Conservation (phyloP, 2,329 filamentous ascomycete genomes). For the Aspergillus pseudoterreus region DNA sequence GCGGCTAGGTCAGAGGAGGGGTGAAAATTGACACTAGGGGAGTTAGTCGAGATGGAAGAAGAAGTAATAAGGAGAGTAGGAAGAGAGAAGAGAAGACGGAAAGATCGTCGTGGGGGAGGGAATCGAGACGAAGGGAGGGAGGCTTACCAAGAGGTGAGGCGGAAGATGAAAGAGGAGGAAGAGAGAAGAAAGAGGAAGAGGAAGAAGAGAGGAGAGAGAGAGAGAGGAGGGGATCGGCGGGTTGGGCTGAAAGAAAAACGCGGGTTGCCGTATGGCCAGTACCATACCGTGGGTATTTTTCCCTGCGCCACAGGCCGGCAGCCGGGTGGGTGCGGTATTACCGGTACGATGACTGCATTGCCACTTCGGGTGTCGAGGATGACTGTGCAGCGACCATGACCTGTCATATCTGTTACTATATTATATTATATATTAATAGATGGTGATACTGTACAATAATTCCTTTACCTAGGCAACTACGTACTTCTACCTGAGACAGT, state of each 20-base stretch:
- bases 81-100: background rate
- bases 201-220: slow-evolving; percentile 16
- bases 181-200: slow-evolving; percentile 13
- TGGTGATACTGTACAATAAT: too few relatives aligned
- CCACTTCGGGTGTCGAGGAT: too few relatives aligned
- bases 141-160: background rate
- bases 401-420: too few relatives aligned
- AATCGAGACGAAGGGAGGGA: background rate
- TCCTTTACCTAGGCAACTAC: too few relatives aligned
- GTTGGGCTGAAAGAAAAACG: slow-evolving; percentile 15
- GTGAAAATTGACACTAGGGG: background rate
- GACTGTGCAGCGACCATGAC: too few relatives aligned
- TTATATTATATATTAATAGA: too few relatives aligned
- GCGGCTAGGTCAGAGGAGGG: background rate
- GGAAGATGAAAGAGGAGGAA: background rate
- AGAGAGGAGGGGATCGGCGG: background rate
- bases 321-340: too few relatives aligned
- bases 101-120: background rate
- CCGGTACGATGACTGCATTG: too few relatives aligned
- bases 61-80: slow-evolving; percentile 2
- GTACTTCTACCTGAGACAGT: too few relatives aligned
- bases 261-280: background rate
- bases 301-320: background rate
- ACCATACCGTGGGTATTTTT: background rate
- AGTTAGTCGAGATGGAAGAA: slow-evolving; percentile 5